Evolutionary conservation across 1,139 yeast species (phyloP).

Genomic region (Candida pseudoviswanathii): DNA sequence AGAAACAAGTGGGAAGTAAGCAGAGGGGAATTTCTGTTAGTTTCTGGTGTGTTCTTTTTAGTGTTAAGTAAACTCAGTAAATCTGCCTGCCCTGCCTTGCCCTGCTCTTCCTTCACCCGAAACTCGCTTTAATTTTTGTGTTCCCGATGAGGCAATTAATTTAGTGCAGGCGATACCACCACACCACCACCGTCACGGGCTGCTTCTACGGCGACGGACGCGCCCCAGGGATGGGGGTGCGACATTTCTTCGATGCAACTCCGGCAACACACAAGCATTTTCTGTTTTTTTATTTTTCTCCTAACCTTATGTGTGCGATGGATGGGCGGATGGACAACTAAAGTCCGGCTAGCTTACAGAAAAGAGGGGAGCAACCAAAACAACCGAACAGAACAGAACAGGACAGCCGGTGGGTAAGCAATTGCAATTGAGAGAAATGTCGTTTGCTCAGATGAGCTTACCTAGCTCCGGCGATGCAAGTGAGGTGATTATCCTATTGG

Average conservation of each 20-base stretch:
- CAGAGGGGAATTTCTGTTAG: not conserved
- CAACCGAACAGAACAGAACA: too few relatives aligned
- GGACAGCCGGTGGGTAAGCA: not conserved
- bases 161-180: not conserved
- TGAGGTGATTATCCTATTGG: too few relatives aligned
- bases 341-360: too few relatives aligned
- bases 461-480: too few relatives aligned
- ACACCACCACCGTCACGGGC: not conserved
- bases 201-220: not conserved
- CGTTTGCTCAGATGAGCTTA: not conserved
- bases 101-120: conserved; percentile 1
- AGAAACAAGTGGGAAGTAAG: not conserved
- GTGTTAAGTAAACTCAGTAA: not conserved
- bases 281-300: not conserved
- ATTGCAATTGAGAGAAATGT: not conserved
- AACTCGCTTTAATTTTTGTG: conserved; percentile 2
- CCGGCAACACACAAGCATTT: not conserved
- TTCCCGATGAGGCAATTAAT: conserved; percentile 1
- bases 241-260: not conserved
- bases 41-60: not conserved
- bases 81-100: not conserved
- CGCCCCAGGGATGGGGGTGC: not conserved
- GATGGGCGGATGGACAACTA: not conserved
- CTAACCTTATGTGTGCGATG: not conserved
- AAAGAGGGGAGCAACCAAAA: too few relatives aligned